Evolutionary conservation across 768 basidiomycete species (phyloP).

Genomic region (Strobilomyces confusus): DNA sequence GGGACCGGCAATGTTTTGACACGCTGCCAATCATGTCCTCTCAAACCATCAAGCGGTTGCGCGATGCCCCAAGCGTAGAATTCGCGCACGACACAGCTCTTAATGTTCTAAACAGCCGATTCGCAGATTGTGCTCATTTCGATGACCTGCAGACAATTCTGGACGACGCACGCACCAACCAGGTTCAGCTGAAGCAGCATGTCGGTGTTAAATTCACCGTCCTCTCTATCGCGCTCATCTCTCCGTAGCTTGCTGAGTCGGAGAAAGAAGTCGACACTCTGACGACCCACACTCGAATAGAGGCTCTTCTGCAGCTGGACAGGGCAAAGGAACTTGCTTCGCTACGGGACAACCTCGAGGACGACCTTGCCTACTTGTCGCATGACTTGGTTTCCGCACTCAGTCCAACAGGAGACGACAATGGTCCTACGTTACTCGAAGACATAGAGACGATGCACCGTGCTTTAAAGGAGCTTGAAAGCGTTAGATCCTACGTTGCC

Average conservation of each 20-base stretch:
- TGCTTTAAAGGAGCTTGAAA: slow-evolving; percentile 71
- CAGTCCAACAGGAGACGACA: slow-evolving; percentile 38
- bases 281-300: slow-evolving; percentile 44
- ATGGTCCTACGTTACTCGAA: slow-evolving; percentile 67
- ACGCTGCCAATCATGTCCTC: slow-evolving; percentile 34
- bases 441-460: slow-evolving; percentile 78
- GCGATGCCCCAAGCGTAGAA: slow-evolving; percentile 46
- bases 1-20: background rate
- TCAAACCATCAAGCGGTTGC: slow-evolving; percentile 43
- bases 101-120: slow-evolving; percentile 42
- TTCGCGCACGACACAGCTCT: slow-evolving; percentile 34
- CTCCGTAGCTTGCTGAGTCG: slow-evolving; percentile 58
- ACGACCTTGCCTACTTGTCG: slow-evolving; percentile 69
- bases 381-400: slow-evolving; percentile 59
- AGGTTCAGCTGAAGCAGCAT: slow-evolving; percentile 39
- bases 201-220: slow-evolving; percentile 36
- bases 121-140: slow-evolving; percentile 49
- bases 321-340: slow-evolving; percentile 72
- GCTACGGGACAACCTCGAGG: slow-evolving; percentile 71
- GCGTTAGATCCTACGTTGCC: slow-evolving; percentile 71
- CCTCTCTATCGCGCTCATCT: slow-evolving; percentile 13
- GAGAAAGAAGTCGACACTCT: slow-evolving; percentile 43
- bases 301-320: slow-evolving; percentile 47
- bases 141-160: slow-evolving; percentile 43
- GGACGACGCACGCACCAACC: slow-evolving; percentile 37